These are phyloP conservation scores for Geotrichum fermentans DNA, from an alignment of 1,139 yeast genomes.

Conservation along the genomic window DNA sequence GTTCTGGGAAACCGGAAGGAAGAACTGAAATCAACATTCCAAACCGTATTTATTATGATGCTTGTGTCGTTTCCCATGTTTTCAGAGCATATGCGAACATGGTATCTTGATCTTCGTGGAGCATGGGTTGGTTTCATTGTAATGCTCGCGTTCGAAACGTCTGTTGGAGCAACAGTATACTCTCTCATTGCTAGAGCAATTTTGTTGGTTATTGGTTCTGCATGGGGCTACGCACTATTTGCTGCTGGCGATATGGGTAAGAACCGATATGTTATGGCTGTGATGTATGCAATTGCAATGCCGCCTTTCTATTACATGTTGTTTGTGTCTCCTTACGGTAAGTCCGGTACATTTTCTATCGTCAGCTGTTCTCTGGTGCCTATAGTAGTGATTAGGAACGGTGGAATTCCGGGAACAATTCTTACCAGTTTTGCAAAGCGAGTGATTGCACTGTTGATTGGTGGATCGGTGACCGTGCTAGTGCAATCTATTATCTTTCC, in stretches of 20 bases:
- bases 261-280: conserved; percentile 43
- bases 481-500: conserved; percentile 47
- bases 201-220: conserved; percentile 46
- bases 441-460: conserved; percentile 48
- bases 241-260: conserved; percentile 41
- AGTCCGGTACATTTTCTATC: conserved; percentile 48
- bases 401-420: conserved; percentile 40
- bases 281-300: conserved; percentile 43
- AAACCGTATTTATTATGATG: conserved; percentile 44
- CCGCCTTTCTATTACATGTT: conserved; percentile 44
- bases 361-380: conserved; percentile 47
- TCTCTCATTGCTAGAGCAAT: conserved; percentile 45
- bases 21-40: conserved; percentile 45
- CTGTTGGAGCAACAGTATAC: conserved; percentile 49
- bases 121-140: conserved; percentile 53
- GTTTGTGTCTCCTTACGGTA: conserved; percentile 45
- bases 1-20: conserved; percentile 33
- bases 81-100: conserved; percentile 42
- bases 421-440: conserved; percentile 45
- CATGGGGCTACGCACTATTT: conserved; percentile 46
- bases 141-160: conserved; percentile 46
- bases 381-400: conserved; percentile 19
- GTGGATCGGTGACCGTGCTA: conserved; percentile 45
- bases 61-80: conserved; percentile 49
- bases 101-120: conserved; percentile 47